Conservation (phyloP, 371 early-diverging fungal species). For the Rhizopus sp. region DNA sequence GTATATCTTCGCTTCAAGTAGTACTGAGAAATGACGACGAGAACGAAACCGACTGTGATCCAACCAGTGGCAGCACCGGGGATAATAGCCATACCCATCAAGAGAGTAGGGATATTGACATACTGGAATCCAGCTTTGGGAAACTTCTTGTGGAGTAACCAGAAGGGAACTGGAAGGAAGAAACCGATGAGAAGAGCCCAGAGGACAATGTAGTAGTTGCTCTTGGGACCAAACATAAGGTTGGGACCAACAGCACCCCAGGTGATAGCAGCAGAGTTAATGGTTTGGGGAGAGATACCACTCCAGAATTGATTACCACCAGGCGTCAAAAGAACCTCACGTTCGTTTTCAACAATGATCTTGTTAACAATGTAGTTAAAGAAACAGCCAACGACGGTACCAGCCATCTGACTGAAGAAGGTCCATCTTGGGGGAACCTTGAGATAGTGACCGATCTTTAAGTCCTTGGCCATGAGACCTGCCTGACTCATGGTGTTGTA, state of each 20-base stretch:
- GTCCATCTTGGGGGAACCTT: constrained; percentile 71
- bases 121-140: constrained; percentile 38
- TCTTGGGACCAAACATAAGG: constrained; percentile 64
- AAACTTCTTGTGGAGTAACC: constrained; percentile 30
- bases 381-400: constrained; percentile 59
- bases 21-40: constrained; percentile 45
- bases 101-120: constrained; percentile 51
- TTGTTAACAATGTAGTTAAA: constrained; percentile 58
- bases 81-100: constrained; percentile 39
- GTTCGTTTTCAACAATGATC: constrained; percentile 46
- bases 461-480: constrained; percentile 55
- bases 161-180: constrained; percentile 34
- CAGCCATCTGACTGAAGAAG: constrained; percentile 63
- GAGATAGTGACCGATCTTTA: constrained; percentile 76
- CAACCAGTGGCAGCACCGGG: constrained; percentile 47
- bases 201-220: constrained; percentile 59
- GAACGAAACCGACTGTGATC: constrained; percentile 39
- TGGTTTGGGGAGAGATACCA: too few relatives aligned
- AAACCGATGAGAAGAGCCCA: constrained; percentile 48
- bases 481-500: constrained; percentile 59
- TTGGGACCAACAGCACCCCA: constrained; percentile 79
- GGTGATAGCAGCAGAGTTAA: constrained; percentile 62
- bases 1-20: constrained; percentile 45
- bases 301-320: constrained; percentile 57
- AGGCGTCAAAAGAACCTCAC: constrained; percentile 41